These are phyloP conservation scores for Epichloe elymi DNA, from an alignment of 2,329 filamentous ascomycete genomes.

Conservation along the genomic window DNA sequence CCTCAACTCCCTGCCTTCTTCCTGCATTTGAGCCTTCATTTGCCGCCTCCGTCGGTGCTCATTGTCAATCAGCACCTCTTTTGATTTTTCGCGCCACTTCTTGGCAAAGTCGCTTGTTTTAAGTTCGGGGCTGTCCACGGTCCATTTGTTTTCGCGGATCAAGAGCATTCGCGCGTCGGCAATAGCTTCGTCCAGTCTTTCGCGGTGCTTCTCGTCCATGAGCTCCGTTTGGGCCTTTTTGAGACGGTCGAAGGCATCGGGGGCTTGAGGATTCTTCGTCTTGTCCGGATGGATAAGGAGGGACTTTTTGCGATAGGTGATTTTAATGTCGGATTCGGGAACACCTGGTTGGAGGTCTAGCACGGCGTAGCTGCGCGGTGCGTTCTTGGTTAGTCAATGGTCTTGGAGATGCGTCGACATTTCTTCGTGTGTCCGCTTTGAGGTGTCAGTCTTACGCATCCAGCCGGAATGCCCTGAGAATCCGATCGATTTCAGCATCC, in stretches of 20 bases:
- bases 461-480: slow-evolving; percentile 75
- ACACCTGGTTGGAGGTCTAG: slow-evolving; percentile 93
- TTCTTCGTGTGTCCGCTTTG: background rate
- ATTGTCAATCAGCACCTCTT: slow-evolving; percentile 82
- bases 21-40: slow-evolving; percentile 88
- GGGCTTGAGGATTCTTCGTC: slow-evolving; percentile 77
- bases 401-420: background rate
- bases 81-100: slow-evolving; percentile 83
- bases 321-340: slow-evolving; percentile 90
- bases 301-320: slow-evolving; percentile 96
- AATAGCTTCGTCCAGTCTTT: slow-evolving; percentile 82
- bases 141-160: slow-evolving; percentile 90
- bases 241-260: slow-evolving; percentile 90
- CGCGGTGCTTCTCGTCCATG: slow-evolving; percentile 86
- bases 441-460: slow-evolving; percentile 31
- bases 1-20: slow-evolving; percentile 81
- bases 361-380: slow-evolving; percentile 60
- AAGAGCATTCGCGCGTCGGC: slow-evolving; percentile 90
- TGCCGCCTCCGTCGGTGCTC: slow-evolving; percentile 75
- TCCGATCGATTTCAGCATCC: slow-evolving; percentile 93
- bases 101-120: slow-evolving; percentile 71
- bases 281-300: slow-evolving; percentile 98
- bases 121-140: slow-evolving; percentile 73
- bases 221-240: slow-evolving; percentile 89
- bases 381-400: background rate